phyloP scores from a whole-genome alignment of 805 yeast species.

The Starmerella kuoi region DNA sequence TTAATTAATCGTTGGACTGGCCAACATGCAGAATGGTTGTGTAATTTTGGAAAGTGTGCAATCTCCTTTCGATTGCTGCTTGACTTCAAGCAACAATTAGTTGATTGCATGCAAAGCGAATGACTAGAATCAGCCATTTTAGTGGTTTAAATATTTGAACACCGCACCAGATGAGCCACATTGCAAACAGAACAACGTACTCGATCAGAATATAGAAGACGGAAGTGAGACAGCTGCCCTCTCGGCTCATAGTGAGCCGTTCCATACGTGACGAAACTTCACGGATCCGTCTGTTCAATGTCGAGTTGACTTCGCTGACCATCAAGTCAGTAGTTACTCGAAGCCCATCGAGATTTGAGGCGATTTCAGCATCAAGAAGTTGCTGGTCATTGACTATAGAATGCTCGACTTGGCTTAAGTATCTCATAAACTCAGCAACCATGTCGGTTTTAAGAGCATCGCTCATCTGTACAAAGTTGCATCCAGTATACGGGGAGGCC shows the following conservation, averaged over 20 bases:
- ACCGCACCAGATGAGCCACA: constrained; percentile 22
- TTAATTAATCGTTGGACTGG: no score
- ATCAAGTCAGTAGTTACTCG: constrained; percentile 23
- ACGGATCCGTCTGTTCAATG: constrained; percentile 23
- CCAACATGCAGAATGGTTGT: no score
- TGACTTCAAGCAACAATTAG: constrained; percentile 5
- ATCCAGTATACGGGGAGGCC: not conserved
- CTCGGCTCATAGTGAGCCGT: constrained; percentile 12
- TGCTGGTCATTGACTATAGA: constrained; percentile 14
- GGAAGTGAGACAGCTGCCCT: constrained; percentile 9
- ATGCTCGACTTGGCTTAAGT: constrained; percentile 18
- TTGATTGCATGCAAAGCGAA: constrained; percentile 8
- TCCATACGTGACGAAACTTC: constrained; percentile 22
- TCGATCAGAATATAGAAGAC: constrained; percentile 19
- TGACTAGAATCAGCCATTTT: not conserved
- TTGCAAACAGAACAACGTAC: constrained; percentile 17
- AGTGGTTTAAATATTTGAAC: constrained; percentile 10
- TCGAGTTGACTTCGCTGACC: constrained; percentile 24
- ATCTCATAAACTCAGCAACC: constrained; percentile 18
- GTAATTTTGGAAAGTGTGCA: no score
- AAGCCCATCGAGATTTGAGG: constrained; percentile 18
- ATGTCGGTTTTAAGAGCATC: constrained; percentile 10
- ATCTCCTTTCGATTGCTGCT: no score
- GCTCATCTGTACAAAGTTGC: constrained; percentile 7
- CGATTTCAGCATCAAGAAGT: constrained; percentile 19